phyloP scores from a whole-genome alignment of 768 basidiomycete species.

The Amanita thiersii region DNA sequence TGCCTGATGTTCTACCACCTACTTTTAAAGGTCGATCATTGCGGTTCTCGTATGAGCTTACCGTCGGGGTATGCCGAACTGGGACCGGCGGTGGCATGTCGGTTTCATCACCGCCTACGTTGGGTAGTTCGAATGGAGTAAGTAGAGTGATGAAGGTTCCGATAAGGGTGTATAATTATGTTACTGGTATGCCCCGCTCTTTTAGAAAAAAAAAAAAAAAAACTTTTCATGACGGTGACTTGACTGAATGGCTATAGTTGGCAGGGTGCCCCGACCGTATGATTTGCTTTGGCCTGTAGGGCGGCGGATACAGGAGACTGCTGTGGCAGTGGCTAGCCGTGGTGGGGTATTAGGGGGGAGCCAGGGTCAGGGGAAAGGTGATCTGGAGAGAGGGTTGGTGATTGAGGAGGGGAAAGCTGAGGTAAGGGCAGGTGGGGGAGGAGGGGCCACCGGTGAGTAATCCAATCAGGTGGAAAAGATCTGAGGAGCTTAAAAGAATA shows the following conservation, averaged over 20 bases:
- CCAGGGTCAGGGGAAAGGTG: neutral
- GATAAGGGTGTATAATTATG: constrained; percentile 83
- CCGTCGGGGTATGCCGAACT: constrained; percentile 81
- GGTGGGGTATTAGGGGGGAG: neutral
- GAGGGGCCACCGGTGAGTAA: neutral
- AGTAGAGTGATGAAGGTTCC: constrained; percentile 88
- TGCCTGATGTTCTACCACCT: constrained; percentile 82
- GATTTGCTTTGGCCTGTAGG: constrained; percentile 78
- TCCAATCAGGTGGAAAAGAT: neutral
- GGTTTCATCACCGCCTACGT: constrained; percentile 1
- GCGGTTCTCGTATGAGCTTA: constrained; percentile 82
- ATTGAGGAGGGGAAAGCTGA: neutral
- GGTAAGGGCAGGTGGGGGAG: neutral
- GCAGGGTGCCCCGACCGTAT: constrained; percentile 54
- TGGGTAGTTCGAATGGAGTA: constrained; percentile 36
- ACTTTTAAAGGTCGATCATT: constrained; percentile 82
- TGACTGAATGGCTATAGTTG: constrained; percentile 27
- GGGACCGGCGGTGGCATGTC: constrained; percentile 15
- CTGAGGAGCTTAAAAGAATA: too few species aligned
- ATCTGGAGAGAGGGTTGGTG: neutral
- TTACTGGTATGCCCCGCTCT: constrained; percentile 42
- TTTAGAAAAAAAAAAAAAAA: too few species aligned
- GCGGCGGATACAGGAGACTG: constrained; percentile 4
- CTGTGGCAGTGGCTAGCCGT: neutral
- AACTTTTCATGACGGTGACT: constrained; percentile 2